These are phyloP conservation scores for Leishmania martiniquensis DNA, from an alignment of 208 protist genomes.

Conservation along the genomic window DNA sequence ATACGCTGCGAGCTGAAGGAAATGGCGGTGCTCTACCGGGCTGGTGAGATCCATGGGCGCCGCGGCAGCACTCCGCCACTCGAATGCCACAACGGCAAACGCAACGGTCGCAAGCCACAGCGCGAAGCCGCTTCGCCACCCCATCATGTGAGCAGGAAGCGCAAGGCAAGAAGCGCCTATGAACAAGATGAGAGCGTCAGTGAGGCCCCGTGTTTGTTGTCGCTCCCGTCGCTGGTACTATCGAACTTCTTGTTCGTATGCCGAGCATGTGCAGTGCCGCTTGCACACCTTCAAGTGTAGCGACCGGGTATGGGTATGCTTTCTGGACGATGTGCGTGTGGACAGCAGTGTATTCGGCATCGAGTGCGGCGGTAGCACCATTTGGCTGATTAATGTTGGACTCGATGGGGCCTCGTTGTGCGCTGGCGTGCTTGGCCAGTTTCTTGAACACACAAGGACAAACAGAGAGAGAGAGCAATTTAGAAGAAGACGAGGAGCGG, in stretches of 20 bases:
- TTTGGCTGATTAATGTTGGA: background rate
- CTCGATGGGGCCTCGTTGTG: background rate
- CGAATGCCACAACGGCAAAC: background rate
- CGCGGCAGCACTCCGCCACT: background rate
- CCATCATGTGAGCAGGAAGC: background rate
- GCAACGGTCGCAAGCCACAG: background rate
- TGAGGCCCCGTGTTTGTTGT: background rate
- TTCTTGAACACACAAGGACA: background rate
- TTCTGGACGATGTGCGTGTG: background rate
- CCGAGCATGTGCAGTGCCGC: too few relatives aligned
- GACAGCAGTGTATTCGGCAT: background rate
- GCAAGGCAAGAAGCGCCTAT: background rate
- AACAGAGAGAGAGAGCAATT: background rate
- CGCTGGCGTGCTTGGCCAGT: background rate
- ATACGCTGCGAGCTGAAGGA: conserved; percentile 15
- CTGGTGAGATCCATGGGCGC: conserved; percentile 11
- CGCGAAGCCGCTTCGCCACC: background rate
- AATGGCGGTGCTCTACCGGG: conserved; percentile 18
- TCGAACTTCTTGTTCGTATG: background rate
- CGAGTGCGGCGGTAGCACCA: background rate
- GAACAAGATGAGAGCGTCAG: background rate
- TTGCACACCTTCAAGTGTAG: too few relatives aligned
- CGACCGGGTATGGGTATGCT: background rate
- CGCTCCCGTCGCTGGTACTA: background rate
- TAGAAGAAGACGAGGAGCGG: background rate